Base-by-base conservation (phyloP, 139 green algal genomes). In the Ettlia oleoabundans region DNA sequence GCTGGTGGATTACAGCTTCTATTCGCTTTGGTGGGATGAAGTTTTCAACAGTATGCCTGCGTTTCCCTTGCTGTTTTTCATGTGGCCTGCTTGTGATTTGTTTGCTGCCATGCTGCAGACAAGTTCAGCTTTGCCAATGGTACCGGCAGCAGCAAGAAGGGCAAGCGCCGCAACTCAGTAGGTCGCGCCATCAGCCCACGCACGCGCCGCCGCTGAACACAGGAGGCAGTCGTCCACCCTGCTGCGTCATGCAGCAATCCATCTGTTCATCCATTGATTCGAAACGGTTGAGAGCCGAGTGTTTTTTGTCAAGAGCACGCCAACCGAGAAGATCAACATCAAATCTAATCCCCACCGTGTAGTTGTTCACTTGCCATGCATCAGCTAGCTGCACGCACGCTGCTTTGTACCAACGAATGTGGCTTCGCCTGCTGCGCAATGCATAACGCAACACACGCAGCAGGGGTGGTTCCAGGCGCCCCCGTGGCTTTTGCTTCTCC, bases 91-190 rank as follows among this genome's bases (percentile, higher is more conserved):
- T 80, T 24, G 32, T 37, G 68, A 26, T 76, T 22, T 13, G 1
- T 21, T 2, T 33, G n/a, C 22, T 13, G 13, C 2, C 52, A 35
- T 37, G n/a, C 33, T 52, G 63, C 63, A 75, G 73, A 84, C 58
- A 86, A 86, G 63, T 87, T 82, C 66, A 73, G 35, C 33, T 84
- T 89, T 64, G 51, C 78, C 63, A 78, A 69, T 38, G 82, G 82
- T 38, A 75, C 73, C 40, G 82, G 80, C 58, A 53, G n/a, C 38
- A 62, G 41, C 37, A 88, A 85, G 58, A 81, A 74, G 37, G 40
- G 70, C 52, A 84, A 84, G 72, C 78, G 73, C 22, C 40, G 58
- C 68, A 77, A 74, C 65, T 83, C 78, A 7, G 66, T 83, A 13
- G 65, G 78, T 18, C 65, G 78, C 28, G 78, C 78, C 47, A 30